A percentile compares a stretch with the other conserved stretches of the same genome.
Conservation (phyloP, 202 grass and related monocot genomes). For the Elaeis oleifera region DNA sequence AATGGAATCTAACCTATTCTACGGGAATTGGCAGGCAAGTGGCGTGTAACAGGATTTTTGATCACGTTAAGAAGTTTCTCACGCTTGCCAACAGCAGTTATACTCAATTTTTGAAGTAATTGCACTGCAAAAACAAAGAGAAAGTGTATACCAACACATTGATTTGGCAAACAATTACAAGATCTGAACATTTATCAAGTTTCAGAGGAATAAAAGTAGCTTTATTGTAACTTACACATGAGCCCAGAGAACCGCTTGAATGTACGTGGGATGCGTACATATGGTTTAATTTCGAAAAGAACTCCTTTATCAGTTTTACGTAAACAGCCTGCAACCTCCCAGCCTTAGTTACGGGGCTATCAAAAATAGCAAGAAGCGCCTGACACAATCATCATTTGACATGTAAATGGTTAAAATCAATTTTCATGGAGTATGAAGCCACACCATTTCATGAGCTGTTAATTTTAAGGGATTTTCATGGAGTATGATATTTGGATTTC, state of each 20-base stretch:
- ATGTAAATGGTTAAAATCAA: not conserved
- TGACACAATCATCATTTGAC: conserved; percentile 25
- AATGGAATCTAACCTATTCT: conserved; percentile 59
- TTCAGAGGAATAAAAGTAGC: conserved; percentile 9
- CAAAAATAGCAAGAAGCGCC: conserved; percentile 95
- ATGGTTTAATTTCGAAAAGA: conserved; percentile 92
- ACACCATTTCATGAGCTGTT: no score
- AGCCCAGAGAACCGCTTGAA: conserved; percentile 91
- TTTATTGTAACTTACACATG: conserved; percentile 66
- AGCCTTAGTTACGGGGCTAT: conserved; percentile 90
- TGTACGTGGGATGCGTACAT: conserved; percentile 82
- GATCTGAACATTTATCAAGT: conserved; percentile 19
- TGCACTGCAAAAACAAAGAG: conserved; percentile 40
- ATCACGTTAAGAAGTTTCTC: conserved; percentile 97
- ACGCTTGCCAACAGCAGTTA: conserved; percentile 74
- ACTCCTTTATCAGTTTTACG: conserved; percentile 89
- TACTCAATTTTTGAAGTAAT: conserved; percentile 93
- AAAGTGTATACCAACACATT: no score
- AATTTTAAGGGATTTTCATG: no score
- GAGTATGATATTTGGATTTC: no score
- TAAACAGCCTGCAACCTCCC: conserved; percentile 90
- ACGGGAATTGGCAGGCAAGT: conserved; percentile 61
- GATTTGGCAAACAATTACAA: no score
- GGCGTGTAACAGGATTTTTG: conserved; percentile 85
- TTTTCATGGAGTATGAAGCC: no score